Evolutionary conservation across 306 rosid species (phyloP).

Genomic region (Purshia tridentata): DNA sequence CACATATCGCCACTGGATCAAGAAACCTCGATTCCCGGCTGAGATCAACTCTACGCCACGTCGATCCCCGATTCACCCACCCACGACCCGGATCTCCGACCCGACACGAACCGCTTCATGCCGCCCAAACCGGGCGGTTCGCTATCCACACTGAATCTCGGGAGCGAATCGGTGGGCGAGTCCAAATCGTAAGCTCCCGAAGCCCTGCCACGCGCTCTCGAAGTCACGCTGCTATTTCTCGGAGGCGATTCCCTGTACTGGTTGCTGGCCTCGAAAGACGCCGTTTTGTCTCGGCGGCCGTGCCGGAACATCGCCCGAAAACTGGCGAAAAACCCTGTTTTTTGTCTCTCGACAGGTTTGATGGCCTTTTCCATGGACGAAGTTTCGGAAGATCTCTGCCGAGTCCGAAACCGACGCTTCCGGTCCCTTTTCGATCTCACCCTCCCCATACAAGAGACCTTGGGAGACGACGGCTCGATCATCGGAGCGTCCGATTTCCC

Average conservation of each 20-base stretch:
- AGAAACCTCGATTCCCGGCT: background rate
- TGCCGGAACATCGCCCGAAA: slow-evolving; percentile 56
- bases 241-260: slow-evolving; percentile 25
- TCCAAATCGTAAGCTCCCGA: slow-evolving; percentile 22
- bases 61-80: slow-evolving; percentile 39
- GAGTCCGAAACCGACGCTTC: slow-evolving; percentile 53
- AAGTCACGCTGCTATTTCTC: slow-evolving; percentile 14
- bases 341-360: slow-evolving; percentile 38
- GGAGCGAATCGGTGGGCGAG: slow-evolving; percentile 37
- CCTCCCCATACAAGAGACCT: slow-evolving; percentile 93
- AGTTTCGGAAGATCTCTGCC: slow-evolving; percentile 32
- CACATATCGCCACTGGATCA: slow-evolving; percentile 24
- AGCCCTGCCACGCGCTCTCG: slow-evolving; percentile 17
- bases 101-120: slow-evolving; percentile 67
- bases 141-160: slow-evolving; percentile 61
- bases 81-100: slow-evolving; percentile 73
- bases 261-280: background rate
- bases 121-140: slow-evolving; percentile 67
- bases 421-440: slow-evolving; percentile 82
- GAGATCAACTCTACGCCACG: slow-evolving; percentile 14
- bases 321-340: slow-evolving; percentile 58
- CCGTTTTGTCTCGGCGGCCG: slow-evolving; percentile 37
- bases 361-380: slow-evolving; percentile 22
- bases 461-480: slow-evolving; percentile 85
- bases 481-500: slow-evolving; percentile 53